Evolutionary conservation across 2,329 filamentous ascomycete species (phyloP).

Genomic region (Escovopsis sp.): DNA sequence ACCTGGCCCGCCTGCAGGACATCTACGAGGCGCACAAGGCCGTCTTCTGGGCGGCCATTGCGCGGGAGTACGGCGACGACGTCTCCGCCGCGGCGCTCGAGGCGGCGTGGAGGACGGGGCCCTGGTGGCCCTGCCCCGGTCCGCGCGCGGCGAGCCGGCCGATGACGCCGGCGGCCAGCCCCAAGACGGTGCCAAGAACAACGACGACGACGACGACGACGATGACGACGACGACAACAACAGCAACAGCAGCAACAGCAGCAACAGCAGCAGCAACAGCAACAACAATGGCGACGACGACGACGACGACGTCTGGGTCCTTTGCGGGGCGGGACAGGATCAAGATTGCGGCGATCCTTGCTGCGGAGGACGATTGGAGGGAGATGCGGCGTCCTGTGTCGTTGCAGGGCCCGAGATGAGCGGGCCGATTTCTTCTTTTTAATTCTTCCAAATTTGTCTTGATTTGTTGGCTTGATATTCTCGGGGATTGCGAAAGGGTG

Average conservation of each 20-base stretch:
- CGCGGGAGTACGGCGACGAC: conserved; percentile 53
- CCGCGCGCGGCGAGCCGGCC: conserved; percentile 27
- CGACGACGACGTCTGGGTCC: too few relatives aligned
- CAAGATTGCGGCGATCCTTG: conserved; percentile 45
- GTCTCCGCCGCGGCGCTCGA: conserved; percentile 49
- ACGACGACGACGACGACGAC: conserved; percentile 1
- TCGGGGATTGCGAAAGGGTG: too few relatives aligned
- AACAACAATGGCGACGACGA: too few relatives aligned
- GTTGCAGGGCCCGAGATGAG: too few relatives aligned
- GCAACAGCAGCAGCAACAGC: too few relatives aligned
- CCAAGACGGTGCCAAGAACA: conserved; percentile 31
- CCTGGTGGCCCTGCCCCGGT: conserved; percentile 17
- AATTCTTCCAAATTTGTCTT: too few relatives aligned
- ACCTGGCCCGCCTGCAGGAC: conserved; percentile 50
- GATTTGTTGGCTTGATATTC: too few relatives aligned
- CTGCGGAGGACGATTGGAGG: neutral
- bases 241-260: too few relatives aligned
- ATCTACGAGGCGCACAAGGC: conserved; percentile 57
- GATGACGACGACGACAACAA: too few relatives aligned
- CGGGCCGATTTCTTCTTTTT: too few relatives aligned
- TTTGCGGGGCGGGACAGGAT: conserved; percentile 33
- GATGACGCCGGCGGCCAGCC: conserved; percentile 38
- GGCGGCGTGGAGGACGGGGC: conserved; percentile 49
- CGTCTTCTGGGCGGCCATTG: conserved; percentile 60
- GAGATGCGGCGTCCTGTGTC: neutral